Evolutionary conservation across 2,329 filamentous ascomycete species (phyloP), one percentile per base, ranked within the genome.

Genomic region (Fusarium lyarnte): DNA sequence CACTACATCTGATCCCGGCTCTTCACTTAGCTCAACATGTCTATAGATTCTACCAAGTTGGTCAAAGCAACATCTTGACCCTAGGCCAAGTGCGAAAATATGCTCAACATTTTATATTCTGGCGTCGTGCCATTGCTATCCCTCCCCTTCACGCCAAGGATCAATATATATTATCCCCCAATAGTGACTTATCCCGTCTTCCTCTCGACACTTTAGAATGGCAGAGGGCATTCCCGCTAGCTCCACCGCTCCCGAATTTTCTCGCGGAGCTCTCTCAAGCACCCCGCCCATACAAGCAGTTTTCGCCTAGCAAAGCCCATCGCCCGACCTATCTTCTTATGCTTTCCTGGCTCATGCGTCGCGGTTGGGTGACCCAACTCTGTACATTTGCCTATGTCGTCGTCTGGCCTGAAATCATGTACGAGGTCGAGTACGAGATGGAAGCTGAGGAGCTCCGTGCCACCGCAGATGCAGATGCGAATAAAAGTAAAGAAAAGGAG

Each of bases 81-180:
- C 87, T 96, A 3, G 87, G 90, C 36, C 93, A 97, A 74, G 92
- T 98, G 70, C 92, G 95, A 71, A 92, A 94, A 75, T 93, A 97
- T 70, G 94, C 95, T 14, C 93, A 94, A 64, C 96, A 98, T 83
- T 92, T 99, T 70, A 94, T 98, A 69, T 97, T 97, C 83, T 98
- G 95, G 95, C 91, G 96, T 29, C 92, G 95, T 63, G 96, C 95
- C 51, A 93, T 97, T 67, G 92, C 95, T 21, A 95, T 98, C 43
- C 93, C 94, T 8, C 96, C 96, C 0, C 88, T 99, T 10, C 94
- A 98, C 78, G 92, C 93, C 46, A 89, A 95, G 52, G 95, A 98
- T 79, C 92, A 92, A 16, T 99, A 98, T 81, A 92, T 98, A 38
- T 89, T 98, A 33, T 97, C 94, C 4, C 95, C 95, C 0, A 97